Evolutionary conservation across 345 rosid genomes (phyloP).

Genomic region (Gossypium raimondii): DNA sequence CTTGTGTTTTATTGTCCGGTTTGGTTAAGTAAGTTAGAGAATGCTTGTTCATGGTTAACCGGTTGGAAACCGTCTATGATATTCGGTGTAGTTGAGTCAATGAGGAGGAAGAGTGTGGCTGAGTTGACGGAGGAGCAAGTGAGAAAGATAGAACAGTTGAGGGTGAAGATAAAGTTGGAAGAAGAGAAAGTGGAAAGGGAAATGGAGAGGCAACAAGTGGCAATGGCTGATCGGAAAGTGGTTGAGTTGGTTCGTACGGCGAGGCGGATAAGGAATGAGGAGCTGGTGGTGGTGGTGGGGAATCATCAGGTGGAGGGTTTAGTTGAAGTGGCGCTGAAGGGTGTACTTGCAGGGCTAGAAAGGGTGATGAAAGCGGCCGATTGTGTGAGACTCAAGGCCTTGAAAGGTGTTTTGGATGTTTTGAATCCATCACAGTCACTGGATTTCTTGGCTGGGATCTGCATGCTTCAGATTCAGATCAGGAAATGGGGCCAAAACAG

Average conservation of each 20-base stretch:
- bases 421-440: conserved; percentile 54
- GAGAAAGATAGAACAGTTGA: conserved; percentile 47
- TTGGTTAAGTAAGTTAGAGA: conserved; percentile 66
- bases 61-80: conserved; percentile 77
- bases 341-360: conserved; percentile 45
- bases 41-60: conserved; percentile 61
- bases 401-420: conserved; percentile 67
- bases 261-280: conserved; percentile 22
- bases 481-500: conserved; percentile 38
- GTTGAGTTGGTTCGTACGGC: conserved; percentile 53
- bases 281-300: neutral
- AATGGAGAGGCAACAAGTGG: conserved; percentile 84
- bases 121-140: conserved; percentile 49
- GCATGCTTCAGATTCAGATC: conserved; percentile 52
- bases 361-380: conserved; percentile 77
- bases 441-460: conserved; percentile 53
- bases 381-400: conserved; percentile 68
- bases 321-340: conserved; percentile 46
- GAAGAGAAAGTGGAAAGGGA: conserved; percentile 74
- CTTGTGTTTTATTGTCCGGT: conserved; percentile 55
- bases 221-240: conserved; percentile 57
- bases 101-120: conserved; percentile 22
- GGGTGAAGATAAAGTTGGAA: conserved; percentile 51
- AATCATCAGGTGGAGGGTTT: conserved; percentile 20
- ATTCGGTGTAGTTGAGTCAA: conserved; percentile 47